phyloP scores from a whole-genome alignment of 176 grass and related monocot genomes.

The Phragmites australis region DNA sequence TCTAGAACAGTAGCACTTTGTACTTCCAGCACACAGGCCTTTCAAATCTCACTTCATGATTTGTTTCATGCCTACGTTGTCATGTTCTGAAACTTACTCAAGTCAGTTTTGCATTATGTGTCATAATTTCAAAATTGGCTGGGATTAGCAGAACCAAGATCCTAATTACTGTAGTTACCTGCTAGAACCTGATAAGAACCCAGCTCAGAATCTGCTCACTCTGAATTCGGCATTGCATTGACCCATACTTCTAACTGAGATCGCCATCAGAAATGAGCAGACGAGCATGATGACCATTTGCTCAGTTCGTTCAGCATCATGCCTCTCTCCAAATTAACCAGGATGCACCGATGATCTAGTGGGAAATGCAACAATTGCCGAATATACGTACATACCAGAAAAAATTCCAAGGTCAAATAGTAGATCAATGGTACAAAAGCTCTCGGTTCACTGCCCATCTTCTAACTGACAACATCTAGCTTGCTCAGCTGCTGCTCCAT shows the following conservation, averaged over 20 bases:
- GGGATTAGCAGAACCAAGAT: neutral
- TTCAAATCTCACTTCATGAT: neutral
- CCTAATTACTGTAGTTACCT: too few relatives aligned
- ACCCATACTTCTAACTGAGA: neutral
- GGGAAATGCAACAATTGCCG: neutral
- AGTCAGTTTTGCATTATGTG: neutral
- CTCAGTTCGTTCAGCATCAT: neutral
- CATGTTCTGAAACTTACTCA: neutral
- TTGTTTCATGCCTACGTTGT: neutral
- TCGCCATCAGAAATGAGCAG: neutral
- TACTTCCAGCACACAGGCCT: neutral
- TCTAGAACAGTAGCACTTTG: neutral
- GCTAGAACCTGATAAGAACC: neutral
- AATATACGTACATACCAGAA: neutral
- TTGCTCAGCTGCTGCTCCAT: conserved; percentile 26
- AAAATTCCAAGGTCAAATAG: neutral
- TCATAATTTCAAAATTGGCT: neutral
- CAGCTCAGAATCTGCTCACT: neutral
- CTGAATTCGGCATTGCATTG: neutral
- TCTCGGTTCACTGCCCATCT: neutral
- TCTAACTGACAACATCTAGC: conserved; percentile 15
- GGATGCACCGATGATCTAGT: neutral
- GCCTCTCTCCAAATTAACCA: neutral
- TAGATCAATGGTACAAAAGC: neutral
- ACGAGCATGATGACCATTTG: neutral